These are phyloP conservation scores for Alternaria infectoria DNA, from an alignment of 2,329 filamentous ascomycete genomes.

Conservation along the genomic window DNA sequence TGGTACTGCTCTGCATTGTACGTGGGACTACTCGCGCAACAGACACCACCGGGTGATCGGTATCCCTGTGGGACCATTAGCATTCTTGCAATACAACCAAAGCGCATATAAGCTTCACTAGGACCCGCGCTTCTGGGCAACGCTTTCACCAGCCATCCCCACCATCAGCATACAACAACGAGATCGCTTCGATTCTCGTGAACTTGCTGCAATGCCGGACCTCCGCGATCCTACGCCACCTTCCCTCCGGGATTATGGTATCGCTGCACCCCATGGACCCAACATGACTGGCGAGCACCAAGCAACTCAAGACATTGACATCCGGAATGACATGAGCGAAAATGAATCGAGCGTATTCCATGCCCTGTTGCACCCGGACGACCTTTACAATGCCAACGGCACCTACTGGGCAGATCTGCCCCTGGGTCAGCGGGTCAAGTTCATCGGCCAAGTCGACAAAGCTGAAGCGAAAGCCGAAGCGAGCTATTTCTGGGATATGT, in stretches of 20 bases:
- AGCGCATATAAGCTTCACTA: conserved; percentile 19
- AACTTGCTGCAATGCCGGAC: conserved; percentile 25
- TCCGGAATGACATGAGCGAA: conserved; percentile 58
- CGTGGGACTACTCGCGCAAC: conserved; percentile 11
- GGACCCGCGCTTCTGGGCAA: conserved; percentile 2
- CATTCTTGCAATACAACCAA: neutral
- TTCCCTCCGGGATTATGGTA: conserved; percentile 55
- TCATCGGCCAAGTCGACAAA: conserved; percentile 76
- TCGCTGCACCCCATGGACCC: conserved; percentile 57
- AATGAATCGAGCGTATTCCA: conserved; percentile 72
- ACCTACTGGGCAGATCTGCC: conserved; percentile 93
- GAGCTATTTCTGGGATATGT: conserved; percentile 72
- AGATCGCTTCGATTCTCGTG: neutral
- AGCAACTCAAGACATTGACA: conserved; percentile 49
- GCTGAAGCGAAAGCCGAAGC: conserved; percentile 74
- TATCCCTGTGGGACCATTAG: neutral
- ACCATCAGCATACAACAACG: neutral
- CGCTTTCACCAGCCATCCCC: neutral
- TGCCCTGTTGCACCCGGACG: conserved; percentile 82
- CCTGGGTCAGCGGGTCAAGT: conserved; percentile 70
- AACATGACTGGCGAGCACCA: conserved; percentile 54
- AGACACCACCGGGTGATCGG: neutral
- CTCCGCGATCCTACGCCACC: conserved; percentile 26
- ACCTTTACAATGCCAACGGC: conserved; percentile 82
- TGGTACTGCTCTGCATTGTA: conserved; percentile 19